Evolutionary conservation across 768 basidiomycete species (phyloP), one percentile per base, ranked within the genome.

Genomic region (Scleroderma bovista): DNA sequence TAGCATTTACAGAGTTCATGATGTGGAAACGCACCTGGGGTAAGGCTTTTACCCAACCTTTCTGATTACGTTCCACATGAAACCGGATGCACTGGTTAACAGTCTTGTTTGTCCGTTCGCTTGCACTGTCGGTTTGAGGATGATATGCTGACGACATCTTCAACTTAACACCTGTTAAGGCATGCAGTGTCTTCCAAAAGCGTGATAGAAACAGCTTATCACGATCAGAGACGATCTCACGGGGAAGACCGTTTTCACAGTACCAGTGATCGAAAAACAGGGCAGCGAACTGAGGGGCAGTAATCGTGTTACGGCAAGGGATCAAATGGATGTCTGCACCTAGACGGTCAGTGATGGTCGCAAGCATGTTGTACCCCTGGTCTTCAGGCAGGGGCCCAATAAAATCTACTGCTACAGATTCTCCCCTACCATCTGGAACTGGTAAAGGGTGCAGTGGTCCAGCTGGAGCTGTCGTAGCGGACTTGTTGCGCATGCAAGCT

Each of bases 131-230:
- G 0, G 66, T 69, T 47, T 74, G 61, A 0, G 69, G 72, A 34
- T 75, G 73, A 39, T 61, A 73, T 0, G 69, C 46, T 0, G 69
- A 67, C 0, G 70, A 73, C 59, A 67, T 54, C 16, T 57, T 61
- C 1, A 71, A 47, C 4, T 63, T 56, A 1, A 68, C 52, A 0
- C 71, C 65, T 3, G 64, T 52, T 4, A 60, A 42, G 8, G 19
- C 31, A 11, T 48, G 41, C 9, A 65, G 47, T 4, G 39, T 37
- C 34, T 42, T 58, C 72, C 62, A 73, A 51, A 75, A 66, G 1
- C 23, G 12, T 7, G 58, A 65, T 1, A 67, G 54, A 45, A 70
- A 72, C 13, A 68, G 50, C 45, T 67, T 60, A 36, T 71, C 67
- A 7, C 66, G 46, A 52, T 75, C 68, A 0, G 46, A 58, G 0